Evolutionary conservation across 2,329 filamentous ascomycete species (phyloP).

Genomic region (Xylariaceae sp.): DNA sequence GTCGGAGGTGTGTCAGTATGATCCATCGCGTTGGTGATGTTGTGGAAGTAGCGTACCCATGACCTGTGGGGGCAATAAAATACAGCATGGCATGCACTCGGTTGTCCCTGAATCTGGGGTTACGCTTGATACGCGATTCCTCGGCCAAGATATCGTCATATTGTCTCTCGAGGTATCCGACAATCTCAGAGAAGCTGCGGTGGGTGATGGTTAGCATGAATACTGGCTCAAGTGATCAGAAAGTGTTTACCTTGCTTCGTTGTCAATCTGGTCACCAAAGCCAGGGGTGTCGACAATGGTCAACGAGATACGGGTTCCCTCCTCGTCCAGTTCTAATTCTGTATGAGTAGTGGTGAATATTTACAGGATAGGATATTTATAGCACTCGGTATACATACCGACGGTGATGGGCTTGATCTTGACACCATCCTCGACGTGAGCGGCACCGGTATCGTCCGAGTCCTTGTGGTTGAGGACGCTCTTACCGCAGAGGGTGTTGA

Average conservation of each 20-base stretch:
- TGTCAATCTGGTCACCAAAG: constrained; percentile 98
- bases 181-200: constrained; percentile 88
- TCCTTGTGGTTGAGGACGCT: constrained; percentile 88
- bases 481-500: constrained; percentile 98
- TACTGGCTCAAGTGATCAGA: background rate
- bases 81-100: constrained; percentile 97
- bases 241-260: constrained; percentile 78
- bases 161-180: constrained; percentile 97
- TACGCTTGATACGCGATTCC: constrained; percentile 99
- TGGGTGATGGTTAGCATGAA: background rate
- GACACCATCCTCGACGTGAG: constrained; percentile 92
- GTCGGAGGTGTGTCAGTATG: too few relatives aligned
- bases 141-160: constrained; percentile 99
- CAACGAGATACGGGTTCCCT: constrained; percentile 95
- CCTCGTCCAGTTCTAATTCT: constrained; percentile 96
- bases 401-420: constrained; percentile 99
- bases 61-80: constrained; percentile 97
- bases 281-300: constrained; percentile 98
- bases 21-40: constrained; percentile 1
- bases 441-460: constrained; percentile 80
- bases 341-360: constrained; percentile 19
- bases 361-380: constrained; percentile 13
- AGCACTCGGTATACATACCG: constrained; percentile 54
- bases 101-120: constrained; percentile 98
- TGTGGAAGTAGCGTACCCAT: constrained; percentile 77